Percentiles rank a stretch among this genome's conserved stretches.
These are phyloP conservation scores for Saccharomycopsis babjevae DNA, from an alignment of 805 yeast genomes.

Conservation along the genomic window DNA sequence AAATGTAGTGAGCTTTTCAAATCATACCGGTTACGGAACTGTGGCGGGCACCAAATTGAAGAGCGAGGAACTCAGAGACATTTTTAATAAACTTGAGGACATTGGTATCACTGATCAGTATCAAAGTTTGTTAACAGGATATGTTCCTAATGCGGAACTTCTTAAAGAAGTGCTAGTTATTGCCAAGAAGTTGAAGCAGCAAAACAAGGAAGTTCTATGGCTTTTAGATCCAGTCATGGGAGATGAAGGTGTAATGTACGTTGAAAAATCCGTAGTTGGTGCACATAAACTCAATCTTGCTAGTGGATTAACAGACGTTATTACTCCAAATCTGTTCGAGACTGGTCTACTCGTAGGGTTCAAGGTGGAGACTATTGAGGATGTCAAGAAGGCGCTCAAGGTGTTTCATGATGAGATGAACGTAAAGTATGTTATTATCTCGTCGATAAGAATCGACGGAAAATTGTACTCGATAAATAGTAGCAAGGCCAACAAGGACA, in stretches of 20 bases:
- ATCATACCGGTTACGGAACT: conserved; percentile 81
- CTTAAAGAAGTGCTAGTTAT: conserved; percentile 28
- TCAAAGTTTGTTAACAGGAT: conserved; percentile 56
- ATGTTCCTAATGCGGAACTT: conserved; percentile 48
- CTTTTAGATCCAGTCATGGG: conserved; percentile 76
- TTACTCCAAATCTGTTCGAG: conserved; percentile 90
- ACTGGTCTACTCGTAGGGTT: conserved; percentile 57
- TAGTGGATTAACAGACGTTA: conserved; percentile 46
- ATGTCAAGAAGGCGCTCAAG: conserved; percentile 37
- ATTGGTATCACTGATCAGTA: conserved; percentile 29
- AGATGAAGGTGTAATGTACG: conserved; percentile 64
- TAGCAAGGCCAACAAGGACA: not conserved
- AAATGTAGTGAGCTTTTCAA: conserved; percentile 81
- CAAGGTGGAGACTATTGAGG: conserved; percentile 31
- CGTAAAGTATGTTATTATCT: conserved; percentile 54
- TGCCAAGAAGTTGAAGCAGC: conserved; percentile 29
- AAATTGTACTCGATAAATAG: not conserved
- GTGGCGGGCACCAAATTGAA: conserved; percentile 38
- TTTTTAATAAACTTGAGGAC: conserved; percentile 30
- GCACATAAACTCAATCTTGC: conserved; percentile 39
- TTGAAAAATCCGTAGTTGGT: conserved; percentile 49
- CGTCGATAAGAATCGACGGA: conserved; percentile 35
- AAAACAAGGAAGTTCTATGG: conserved; percentile 36
- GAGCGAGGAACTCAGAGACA: conserved; percentile 30
- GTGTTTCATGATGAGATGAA: conserved; percentile 37